These are phyloP conservation scores for Rossbeevera mucosa DNA, from an alignment of 768 basidiomycete genomes.

Conservation along the genomic window DNA sequence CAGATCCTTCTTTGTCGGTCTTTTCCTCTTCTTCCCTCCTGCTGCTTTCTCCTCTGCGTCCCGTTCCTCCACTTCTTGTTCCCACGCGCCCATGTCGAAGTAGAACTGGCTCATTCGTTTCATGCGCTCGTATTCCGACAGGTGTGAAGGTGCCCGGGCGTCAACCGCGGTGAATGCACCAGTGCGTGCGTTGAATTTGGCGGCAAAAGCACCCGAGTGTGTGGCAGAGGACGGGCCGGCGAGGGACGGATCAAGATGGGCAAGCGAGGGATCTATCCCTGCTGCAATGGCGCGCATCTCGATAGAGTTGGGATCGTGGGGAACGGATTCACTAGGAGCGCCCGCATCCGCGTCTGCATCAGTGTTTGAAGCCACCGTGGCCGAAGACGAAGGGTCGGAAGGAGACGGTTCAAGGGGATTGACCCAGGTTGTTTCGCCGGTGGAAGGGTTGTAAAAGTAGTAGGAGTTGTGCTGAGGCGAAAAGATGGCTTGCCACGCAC, in stretches of 20 bases:
- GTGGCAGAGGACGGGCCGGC: constrained; percentile 28
- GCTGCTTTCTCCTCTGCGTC: constrained; percentile 43
- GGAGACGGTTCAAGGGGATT: constrained; percentile 58
- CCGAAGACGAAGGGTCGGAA: constrained; percentile 20
- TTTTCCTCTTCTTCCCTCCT: constrained; percentile 70
- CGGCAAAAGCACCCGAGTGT: constrained; percentile 47
- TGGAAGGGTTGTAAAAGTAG: constrained; percentile 77
- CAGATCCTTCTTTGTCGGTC: constrained; percentile 78
- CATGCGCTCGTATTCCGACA: constrained; percentile 77
- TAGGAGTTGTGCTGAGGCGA: constrained; percentile 75
- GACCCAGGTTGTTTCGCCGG: constrained; percentile 79
- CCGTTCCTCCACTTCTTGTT: constrained; percentile 56
- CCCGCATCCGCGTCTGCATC: constrained; percentile 24
- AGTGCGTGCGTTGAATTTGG: constrained; percentile 79
- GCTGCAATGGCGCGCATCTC: constrained; percentile 70
- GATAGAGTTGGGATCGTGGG: constrained; percentile 39
- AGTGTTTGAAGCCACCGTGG: constrained; percentile 13
- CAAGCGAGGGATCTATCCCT: constrained; percentile 81
- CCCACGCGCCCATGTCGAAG: constrained; percentile 81
- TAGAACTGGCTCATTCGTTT: constrained; percentile 82
- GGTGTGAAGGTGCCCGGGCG: constrained; percentile 66
- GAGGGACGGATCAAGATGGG: constrained; percentile 74
- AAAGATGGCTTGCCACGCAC: constrained; percentile 77
- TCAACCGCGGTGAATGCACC: constrained; percentile 67
- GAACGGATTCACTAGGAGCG: constrained; percentile 15